Conservation (phyloP, 441 rosid species). For the Eutrema salsugineum region DNA sequence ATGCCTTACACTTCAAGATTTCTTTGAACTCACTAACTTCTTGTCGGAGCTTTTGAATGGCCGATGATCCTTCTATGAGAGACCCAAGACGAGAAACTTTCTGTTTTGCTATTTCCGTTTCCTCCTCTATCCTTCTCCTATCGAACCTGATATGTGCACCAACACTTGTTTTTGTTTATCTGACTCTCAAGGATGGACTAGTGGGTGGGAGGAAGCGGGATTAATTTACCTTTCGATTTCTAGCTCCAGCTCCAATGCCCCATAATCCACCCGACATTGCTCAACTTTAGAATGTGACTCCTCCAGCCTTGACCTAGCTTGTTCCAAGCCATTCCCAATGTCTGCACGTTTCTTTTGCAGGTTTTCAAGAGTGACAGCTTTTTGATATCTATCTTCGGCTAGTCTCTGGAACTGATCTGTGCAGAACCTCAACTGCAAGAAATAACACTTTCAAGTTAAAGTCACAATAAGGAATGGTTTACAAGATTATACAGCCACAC, state of each 20-base stretch:
- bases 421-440: constrained; percentile 70
- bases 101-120: constrained; percentile 61
- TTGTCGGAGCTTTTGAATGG: constrained; percentile 70
- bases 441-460: constrained; percentile 3
- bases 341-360: constrained; percentile 67
- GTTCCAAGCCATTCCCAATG: constrained; percentile 54
- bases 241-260: constrained; percentile 57
- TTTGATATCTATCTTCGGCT: constrained; percentile 66
- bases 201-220: not conserved
- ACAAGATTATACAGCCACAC: not conserved
- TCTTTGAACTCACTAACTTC: constrained; percentile 90
- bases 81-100: constrained; percentile 60
- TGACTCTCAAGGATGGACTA: not conserved
- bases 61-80: constrained; percentile 63
- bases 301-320: constrained; percentile 64
- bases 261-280: constrained; percentile 47
- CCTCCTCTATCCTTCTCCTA: constrained; percentile 83
- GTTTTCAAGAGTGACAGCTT: constrained; percentile 49
- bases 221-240: constrained; percentile 78
- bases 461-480: not conserved
- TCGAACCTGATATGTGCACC: constrained; percentile 55
- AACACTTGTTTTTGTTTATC: not conserved
- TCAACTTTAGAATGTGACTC: constrained; percentile 62
- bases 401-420: constrained; percentile 73
- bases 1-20: constrained; percentile 86